phyloP scores from a whole-genome alignment of 345 rosid species.

The Sisymbrium irio region DNA sequence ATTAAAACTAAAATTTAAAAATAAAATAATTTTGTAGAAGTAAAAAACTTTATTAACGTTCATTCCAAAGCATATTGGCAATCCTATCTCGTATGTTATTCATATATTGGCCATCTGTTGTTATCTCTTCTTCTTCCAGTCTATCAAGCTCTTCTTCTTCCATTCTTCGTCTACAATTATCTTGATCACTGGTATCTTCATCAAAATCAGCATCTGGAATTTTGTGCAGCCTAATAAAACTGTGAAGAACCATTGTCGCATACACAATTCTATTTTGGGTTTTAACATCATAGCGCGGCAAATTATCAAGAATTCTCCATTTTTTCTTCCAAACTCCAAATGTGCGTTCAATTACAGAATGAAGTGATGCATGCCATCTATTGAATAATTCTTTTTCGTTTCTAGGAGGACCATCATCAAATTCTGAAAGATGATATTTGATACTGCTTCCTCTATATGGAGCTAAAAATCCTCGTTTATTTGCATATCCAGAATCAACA shows the following conservation, averaged over 20 bases:
- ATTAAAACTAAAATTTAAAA: too few species aligned
- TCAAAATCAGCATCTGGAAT: background rate
- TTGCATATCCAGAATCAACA: background rate
- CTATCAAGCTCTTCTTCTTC: background rate
- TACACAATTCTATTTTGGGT: background rate
- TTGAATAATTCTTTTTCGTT: background rate
- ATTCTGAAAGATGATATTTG: background rate
- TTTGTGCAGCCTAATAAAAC: background rate
- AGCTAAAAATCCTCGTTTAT: background rate
- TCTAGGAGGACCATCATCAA: background rate
- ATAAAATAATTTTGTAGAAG: too few species aligned
- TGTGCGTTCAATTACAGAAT: background rate
- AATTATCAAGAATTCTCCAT: background rate
- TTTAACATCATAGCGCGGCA: background rate
- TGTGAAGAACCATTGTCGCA: background rate
- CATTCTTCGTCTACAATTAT: background rate
- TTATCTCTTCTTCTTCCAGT: background rate
- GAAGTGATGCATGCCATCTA: background rate
- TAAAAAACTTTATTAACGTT: background rate
- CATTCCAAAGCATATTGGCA: background rate
- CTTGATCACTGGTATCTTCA: background rate
- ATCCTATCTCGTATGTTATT: background rate
- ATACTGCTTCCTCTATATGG: background rate
- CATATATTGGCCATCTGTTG: background rate
- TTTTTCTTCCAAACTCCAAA: background rate